A percentile compares a stretch with the other conserved stretches of the same genome.
phyloP scores from a whole-genome alignment of 176 grass and related monocot species.

The Elaeis guineensis region DNA sequence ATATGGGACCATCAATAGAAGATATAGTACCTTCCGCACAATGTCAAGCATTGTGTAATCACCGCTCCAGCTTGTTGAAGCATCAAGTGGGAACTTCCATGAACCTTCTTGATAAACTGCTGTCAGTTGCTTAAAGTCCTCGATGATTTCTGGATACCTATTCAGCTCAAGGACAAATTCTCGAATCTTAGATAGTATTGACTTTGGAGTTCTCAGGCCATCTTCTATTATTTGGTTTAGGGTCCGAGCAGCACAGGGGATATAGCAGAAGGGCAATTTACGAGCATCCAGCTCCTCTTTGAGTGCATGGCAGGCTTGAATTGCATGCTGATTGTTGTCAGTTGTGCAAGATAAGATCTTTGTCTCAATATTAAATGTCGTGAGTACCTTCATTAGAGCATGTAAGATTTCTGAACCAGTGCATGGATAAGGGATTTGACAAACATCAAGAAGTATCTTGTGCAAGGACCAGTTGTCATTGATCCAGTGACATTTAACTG shows the following conservation, averaged over 20 bases:
- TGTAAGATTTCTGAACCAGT: slow-evolving; percentile 51
- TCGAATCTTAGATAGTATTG: slow-evolving; percentile 62
- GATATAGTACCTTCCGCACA: slow-evolving; percentile 56
- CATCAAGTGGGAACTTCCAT: slow-evolving; percentile 74
- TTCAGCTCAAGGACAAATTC: slow-evolving; percentile 67
- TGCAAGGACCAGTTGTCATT: slow-evolving; percentile 67
- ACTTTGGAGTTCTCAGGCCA: slow-evolving; percentile 51
- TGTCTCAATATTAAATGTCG: slow-evolving; percentile 43
- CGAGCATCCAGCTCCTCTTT: slow-evolving; percentile 46
- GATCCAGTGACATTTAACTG: slow-evolving; percentile 86
- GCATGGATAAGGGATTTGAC: slow-evolving; percentile 55
- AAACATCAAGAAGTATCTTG: slow-evolving; percentile 74
- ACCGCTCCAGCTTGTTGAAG: slow-evolving; percentile 63
- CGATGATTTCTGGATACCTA: slow-evolving; percentile 44
- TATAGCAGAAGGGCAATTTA: slow-evolving; percentile 66
- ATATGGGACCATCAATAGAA: not conserved
- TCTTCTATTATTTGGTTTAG: slow-evolving; percentile 70
- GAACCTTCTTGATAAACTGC: slow-evolving; percentile 72
- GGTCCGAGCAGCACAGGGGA: slow-evolving; percentile 68
- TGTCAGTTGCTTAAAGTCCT: slow-evolving; percentile 77
- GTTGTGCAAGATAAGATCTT: slow-evolving; percentile 81
- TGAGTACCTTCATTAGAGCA: slow-evolving; percentile 45
- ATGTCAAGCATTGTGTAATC: slow-evolving; percentile 81
- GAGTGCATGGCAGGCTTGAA: slow-evolving; percentile 51
- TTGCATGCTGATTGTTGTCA: slow-evolving; percentile 55